These are phyloP conservation scores for Alnus rubra DNA, from an alignment of 306 rosid genomes.

Conservation along the genomic window DNA sequence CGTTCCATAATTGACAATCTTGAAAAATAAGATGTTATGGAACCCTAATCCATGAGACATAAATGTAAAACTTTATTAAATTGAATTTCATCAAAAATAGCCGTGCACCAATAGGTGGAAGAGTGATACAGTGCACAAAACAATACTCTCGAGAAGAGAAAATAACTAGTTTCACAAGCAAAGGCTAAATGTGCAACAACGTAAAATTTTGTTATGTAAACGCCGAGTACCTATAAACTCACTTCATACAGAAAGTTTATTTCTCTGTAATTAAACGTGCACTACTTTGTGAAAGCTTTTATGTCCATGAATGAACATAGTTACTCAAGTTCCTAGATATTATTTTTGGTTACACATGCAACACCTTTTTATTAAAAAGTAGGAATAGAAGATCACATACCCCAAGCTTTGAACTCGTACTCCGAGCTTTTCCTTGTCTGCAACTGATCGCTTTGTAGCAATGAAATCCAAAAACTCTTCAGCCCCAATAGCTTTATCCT, in stretches of 20 bases:
- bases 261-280: neutral
- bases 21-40: too few species aligned
- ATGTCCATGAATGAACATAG: neutral
- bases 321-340: neutral
- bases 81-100: neutral
- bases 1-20: too few species aligned
- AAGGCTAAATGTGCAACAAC: neutral
- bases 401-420: conserved; percentile 72
- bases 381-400: conserved; percentile 51
- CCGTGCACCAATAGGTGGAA: neutral
- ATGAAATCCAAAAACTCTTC: conserved; percentile 75
- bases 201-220: neutral
- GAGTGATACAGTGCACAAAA: neutral
- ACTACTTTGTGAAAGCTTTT: too few species aligned
- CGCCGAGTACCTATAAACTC: neutral
- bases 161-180: neutral
- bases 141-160: neutral
- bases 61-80: neutral
- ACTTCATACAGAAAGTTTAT: neutral
- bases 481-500: conserved; percentile 33
- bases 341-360: neutral
- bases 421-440: conserved; percentile 68
- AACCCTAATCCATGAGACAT: too few species aligned
- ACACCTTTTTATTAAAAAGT: neutral
- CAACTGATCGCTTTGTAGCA: conserved; percentile 50